These are phyloP conservation scores for Geoglossum cookeanum DNA, from an alignment of 2,329 filamentous ascomycete species.

Conservation along the genomic window DNA sequence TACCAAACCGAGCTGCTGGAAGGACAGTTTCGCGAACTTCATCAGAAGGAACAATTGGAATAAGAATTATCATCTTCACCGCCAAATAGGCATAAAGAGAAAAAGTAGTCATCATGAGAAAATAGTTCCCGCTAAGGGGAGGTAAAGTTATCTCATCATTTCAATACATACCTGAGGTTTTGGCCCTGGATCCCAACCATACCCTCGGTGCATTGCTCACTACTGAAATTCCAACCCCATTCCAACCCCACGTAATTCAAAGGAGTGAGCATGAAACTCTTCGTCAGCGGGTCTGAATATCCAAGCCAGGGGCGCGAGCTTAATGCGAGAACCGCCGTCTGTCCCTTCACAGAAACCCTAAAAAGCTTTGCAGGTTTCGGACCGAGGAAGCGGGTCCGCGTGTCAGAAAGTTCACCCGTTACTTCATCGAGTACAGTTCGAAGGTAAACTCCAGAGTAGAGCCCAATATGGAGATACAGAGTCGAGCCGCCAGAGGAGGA, in stretches of 20 bases:
- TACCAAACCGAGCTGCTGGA: slow-evolving; percentile 17
- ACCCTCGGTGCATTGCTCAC: slow-evolving; percentile 80
- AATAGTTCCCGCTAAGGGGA: slow-evolving; percentile 5
- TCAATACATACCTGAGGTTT: slow-evolving; percentile 56
- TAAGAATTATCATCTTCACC: slow-evolving; percentile 29
- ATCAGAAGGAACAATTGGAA: slow-evolving; percentile 99
- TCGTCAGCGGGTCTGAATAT: slow-evolving; percentile 73
- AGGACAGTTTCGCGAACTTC: slow-evolving; percentile 15
- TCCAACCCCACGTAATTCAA: slow-evolving; percentile 75
- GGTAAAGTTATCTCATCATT: slow-evolving; percentile 22
- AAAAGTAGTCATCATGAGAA: neutral
- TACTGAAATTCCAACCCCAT: slow-evolving; percentile 93
- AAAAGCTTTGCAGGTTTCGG: slow-evolving; percentile 81
- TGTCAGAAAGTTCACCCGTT: slow-evolving; percentile 88
- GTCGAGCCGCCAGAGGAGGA: slow-evolving; percentile 76
- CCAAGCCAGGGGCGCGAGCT: slow-evolving; percentile 94
- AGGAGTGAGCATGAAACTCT: slow-evolving; percentile 80
- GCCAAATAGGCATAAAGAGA: slow-evolving; percentile 10
- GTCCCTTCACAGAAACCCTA: slow-evolving; percentile 69
- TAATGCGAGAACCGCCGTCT: slow-evolving; percentile 70
- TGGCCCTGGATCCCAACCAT: slow-evolving; percentile 87
- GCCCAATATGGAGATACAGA: slow-evolving; percentile 84
- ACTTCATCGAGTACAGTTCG: slow-evolving; percentile 88
- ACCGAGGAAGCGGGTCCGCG: slow-evolving; percentile 82
- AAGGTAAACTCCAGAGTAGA: slow-evolving; percentile 90